phyloP scores from a whole-genome alignment of 176 grass and related monocot genomes.

The Triticum dicoccoides region DNA sequence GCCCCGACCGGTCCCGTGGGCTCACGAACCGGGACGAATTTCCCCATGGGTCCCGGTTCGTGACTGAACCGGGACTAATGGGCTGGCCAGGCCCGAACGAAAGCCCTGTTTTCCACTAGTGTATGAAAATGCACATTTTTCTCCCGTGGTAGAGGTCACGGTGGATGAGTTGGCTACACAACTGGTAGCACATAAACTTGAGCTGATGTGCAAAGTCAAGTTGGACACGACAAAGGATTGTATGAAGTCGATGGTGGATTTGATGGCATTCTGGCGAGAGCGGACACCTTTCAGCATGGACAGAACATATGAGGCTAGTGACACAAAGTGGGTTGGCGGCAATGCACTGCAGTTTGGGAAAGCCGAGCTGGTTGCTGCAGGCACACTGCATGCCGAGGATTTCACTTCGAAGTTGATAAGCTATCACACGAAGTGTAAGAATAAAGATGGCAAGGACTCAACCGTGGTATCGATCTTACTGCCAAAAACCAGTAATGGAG shows the following conservation, averaged over 20 bases:
- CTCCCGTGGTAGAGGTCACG: not conserved
- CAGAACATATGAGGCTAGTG: not conserved
- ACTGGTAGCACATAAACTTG: not conserved
- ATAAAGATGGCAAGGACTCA: not conserved
- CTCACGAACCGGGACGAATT: no score
- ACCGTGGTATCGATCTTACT: not conserved
- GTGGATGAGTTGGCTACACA: not conserved
- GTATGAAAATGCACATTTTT: not conserved
- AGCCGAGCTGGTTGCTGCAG: not conserved
- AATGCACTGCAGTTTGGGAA: not conserved
- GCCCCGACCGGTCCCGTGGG: no score
- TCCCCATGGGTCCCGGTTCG: not conserved
- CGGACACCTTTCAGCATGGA: not conserved
- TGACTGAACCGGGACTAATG: not conserved
- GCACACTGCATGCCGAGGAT: not conserved
- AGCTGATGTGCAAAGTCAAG: not conserved
- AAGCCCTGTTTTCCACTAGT: no score
- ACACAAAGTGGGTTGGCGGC: not conserved
- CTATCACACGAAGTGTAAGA: not conserved
- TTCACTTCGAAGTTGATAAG: slow-evolving; percentile 4
- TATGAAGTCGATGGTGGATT: not conserved
- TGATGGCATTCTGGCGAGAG: not conserved
- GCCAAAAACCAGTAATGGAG: not conserved
- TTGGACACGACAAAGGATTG: not conserved
- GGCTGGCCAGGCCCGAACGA: no score